Evolutionary conservation across 2,329 filamentous ascomycete species (phyloP).

Genomic region (Aspergillus ustus): DNA sequence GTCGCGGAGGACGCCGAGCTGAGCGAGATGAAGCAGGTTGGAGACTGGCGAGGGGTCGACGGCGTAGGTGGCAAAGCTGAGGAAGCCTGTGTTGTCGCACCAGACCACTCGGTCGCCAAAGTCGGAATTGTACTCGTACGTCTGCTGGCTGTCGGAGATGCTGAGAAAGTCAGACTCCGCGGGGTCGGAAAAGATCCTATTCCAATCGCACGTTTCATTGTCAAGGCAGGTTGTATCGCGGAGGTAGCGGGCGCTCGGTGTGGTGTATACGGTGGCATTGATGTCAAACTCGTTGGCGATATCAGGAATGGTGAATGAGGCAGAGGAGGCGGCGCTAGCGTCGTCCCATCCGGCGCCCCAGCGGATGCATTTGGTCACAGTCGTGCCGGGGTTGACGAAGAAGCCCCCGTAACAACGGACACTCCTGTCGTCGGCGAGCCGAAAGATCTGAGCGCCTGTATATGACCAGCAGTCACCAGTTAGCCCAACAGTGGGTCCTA

Average conservation of each 20-base stretch:
- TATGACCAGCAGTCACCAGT: not conserved
- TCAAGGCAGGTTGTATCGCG: not conserved
- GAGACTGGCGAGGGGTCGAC: not conserved
- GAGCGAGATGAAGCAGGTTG: not conserved
- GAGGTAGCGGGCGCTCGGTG: not conserved
- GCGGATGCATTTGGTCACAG: not conserved
- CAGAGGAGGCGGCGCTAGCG: not conserved
- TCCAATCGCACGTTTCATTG: not conserved
- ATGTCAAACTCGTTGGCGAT: not conserved
- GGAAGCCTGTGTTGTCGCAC: conserved; percentile 1
- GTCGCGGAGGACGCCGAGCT: not conserved
- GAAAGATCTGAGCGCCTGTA: not conserved
- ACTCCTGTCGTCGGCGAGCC: not conserved
- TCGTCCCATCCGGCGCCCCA: not conserved
- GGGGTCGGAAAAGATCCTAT: not conserved
- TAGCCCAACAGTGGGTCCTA: not conserved
- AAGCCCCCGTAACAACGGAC: not conserved
- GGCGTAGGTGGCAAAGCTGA: not conserved
- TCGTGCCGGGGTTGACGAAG: not conserved
- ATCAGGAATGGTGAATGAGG: not conserved
- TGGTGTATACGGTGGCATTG: not conserved
- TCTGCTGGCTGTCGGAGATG: not conserved
- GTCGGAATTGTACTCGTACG: not conserved
- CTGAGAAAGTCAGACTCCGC: not conserved
- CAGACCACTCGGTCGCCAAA: not conserved